Evolutionary conservation across 768 basidiomycete genomes (phyloP), one percentile per base, ranked within the genome.

Genomic region (Mycena belliarum): DNA sequence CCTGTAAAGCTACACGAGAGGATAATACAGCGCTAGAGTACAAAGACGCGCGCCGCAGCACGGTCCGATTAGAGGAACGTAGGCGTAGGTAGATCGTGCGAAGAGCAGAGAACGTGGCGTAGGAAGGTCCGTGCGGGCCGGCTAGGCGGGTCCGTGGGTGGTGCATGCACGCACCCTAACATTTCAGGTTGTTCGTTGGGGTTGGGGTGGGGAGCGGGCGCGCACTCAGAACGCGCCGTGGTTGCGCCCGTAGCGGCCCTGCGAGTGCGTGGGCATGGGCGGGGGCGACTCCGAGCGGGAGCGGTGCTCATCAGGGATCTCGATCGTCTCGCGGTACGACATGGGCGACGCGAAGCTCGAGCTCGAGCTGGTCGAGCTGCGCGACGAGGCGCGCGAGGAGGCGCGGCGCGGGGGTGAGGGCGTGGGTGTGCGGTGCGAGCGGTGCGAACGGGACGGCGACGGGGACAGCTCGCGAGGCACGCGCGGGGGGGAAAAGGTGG

Each of bases 261-360:
- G 35, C 15, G 50, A 41, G 21, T 54, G 42, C 33, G 28, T 18
- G 38, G 28, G 54, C 45, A 63, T 33, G 12, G 57, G 57, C 51
- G 41, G 49, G 33, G 62, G 57, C 54, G 52, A 49, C 45, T 49
- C 51, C 18, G 58, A 47, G 29, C 46, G 50, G 43, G 35, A 15
- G 7, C 14, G 7, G 12, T 54, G 50, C 42, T 28, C 28, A 51
- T 63, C 62, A 12, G 62, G 62, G 45, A 63, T 63, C 58, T 55
- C 45, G 49, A 68, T 63, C 53, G 68, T 73, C 51, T 69, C 67
- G 48, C 68, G 63, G 55, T 64, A 68, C 2, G 58, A 57, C 58
- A 60, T 60, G n/a, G 71, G 71, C 29, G 72, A 72, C n/a, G 70
- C 67, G 66, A 77, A 76, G 68, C 76, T 77, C 49, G 75, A 75